phyloP scores from a whole-genome alignment of 768 basidiomycete genomes.

The Galerina sulciceps region DNA sequence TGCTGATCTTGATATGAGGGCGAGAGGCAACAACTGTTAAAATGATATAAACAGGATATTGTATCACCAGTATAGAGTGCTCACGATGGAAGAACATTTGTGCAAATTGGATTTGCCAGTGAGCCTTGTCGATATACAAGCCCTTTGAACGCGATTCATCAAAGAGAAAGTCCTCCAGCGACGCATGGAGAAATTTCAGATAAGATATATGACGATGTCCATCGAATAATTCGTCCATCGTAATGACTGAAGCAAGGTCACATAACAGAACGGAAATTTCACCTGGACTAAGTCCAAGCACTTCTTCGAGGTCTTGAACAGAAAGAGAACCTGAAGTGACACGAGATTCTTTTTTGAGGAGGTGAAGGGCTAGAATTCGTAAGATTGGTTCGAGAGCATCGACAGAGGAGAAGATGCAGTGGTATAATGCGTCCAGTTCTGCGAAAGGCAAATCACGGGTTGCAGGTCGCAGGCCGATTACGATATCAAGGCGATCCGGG shows the following conservation, averaged over 20 bases:
- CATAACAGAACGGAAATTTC: not conserved
- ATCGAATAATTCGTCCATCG: not conserved
- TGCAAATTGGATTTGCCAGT: not conserved
- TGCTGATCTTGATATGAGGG: too few species aligned
- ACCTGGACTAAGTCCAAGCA: not conserved
- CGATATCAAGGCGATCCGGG: slow-evolving; percentile 10
- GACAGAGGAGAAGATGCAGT: slow-evolving; percentile 3
- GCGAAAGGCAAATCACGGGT: slow-evolving; percentile 9
- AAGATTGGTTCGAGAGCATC: not conserved
- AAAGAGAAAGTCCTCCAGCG: not conserved
- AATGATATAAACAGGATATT: not conserved
- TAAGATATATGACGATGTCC: not conserved
- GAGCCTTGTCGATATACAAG: not conserved
- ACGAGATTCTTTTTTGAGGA: not conserved
- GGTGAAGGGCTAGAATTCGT: not conserved
- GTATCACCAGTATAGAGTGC: not conserved
- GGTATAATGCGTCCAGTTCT: slow-evolving; percentile 19
- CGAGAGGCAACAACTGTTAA: not conserved
- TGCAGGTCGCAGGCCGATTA: slow-evolving; percentile 2
- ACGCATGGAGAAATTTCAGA: not conserved
- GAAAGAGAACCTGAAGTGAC: not conserved
- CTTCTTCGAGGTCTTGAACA: not conserved
- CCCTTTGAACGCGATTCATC: not conserved
- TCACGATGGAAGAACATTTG: not conserved
- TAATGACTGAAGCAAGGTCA: not conserved